Evolutionary conservation across 129 eudicot genomes (phyloP).

Genomic region (Arctium minus): DNA sequence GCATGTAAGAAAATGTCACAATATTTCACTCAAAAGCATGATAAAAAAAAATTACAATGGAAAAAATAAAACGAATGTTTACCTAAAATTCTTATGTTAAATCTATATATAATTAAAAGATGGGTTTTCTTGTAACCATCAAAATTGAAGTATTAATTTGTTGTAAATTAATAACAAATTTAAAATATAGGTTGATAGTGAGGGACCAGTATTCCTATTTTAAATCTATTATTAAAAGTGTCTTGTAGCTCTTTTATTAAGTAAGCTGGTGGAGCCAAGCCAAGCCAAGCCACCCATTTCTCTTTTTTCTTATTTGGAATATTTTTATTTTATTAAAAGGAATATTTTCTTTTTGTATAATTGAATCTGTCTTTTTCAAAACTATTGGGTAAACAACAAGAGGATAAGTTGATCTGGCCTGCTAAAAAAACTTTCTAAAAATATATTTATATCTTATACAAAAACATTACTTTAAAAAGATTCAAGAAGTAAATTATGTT

Average conservation of each 20-base stretch:
- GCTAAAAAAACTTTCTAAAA: not conserved
- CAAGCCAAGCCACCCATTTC: slow-evolving; percentile 2
- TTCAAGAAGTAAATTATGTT: not conserved
- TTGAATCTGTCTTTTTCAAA: slow-evolving; percentile 5
- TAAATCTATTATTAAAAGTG: not conserved
- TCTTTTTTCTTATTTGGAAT: not conserved
- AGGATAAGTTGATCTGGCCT: slow-evolving; percentile 21
- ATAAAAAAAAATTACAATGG: not conserved
- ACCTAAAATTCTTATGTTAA: not conserved
- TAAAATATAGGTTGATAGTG: slow-evolving; percentile 2
- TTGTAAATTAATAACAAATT: slow-evolving; percentile 10
- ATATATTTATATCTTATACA: not conserved
- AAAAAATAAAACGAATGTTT: not conserved
- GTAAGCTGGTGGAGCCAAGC: slow-evolving; percentile 17
- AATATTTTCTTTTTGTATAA: not conserved
- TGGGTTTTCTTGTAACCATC: slow-evolving; percentile 22
- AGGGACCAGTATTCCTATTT: slow-evolving; percentile 13
- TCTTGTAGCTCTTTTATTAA: slow-evolving; percentile 19
- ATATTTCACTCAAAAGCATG: not conserved
- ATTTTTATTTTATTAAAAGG: slow-evolving; percentile 2
- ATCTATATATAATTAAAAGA: not conserved
- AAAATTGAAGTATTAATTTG: slow-evolving; percentile 16
- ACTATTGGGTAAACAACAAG: slow-evolving; percentile 8
- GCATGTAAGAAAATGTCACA: not conserved
- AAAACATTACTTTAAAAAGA: too few species aligned